Evolutionary conservation across 352 stramenopile genomes (phyloP).

Genomic region (Blastocystis sp.): DNA sequence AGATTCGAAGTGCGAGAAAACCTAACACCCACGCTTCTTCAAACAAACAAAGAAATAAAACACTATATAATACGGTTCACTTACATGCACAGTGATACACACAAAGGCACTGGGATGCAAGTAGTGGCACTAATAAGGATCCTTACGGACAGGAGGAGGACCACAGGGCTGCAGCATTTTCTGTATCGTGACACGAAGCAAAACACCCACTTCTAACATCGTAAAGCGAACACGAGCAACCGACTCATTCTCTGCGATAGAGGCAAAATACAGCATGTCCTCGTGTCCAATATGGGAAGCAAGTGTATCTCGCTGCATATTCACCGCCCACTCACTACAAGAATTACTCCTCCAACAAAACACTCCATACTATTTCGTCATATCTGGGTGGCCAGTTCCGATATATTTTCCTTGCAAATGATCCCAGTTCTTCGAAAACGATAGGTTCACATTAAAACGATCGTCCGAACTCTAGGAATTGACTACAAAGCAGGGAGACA

Average conservation of each 20-base stretch:
- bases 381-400: slow-evolving; percentile 87
- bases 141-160: slow-evolving; percentile 67
- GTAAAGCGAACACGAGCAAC: slow-evolving; percentile 81
- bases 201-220: slow-evolving; percentile 74
- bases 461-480: slow-evolving; percentile 67
- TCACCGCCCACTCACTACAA: slow-evolving; percentile 87
- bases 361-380: slow-evolving; percentile 82
- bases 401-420: slow-evolving; percentile 87
- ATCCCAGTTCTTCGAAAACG: slow-evolving; percentile 76
- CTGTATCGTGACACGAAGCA: background rate
- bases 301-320: slow-evolving; percentile 94
- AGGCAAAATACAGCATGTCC: slow-evolving; percentile 94
- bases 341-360: background rate
- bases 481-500: background rate
- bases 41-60: no score
- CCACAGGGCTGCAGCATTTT: slow-evolving; percentile 83
- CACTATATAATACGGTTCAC: no score
- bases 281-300: slow-evolving; percentile 90
- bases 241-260: slow-evolving; percentile 89
- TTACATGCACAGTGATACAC: no score
- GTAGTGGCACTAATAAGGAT: slow-evolving; percentile 61
- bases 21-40: no score
- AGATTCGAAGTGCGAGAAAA: no score
- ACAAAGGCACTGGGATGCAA: background rate
- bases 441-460: slow-evolving; percentile 79